Conservation (phyloP, 2,329 filamentous ascomycete species). For the Plenodomus lindquistii region DNA sequence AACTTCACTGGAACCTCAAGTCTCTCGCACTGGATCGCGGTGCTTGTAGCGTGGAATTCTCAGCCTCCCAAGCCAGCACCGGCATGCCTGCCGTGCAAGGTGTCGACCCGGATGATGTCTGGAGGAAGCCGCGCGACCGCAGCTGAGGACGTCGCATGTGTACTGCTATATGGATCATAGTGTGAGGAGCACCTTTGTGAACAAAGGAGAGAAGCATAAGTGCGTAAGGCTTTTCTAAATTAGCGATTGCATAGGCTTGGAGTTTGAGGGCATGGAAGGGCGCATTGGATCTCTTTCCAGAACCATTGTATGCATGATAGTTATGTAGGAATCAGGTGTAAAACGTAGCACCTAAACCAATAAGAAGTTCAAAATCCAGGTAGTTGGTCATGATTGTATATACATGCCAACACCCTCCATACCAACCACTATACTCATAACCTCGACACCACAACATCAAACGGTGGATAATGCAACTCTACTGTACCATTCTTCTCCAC, state of each 20-base stretch:
- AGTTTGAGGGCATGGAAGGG: neutral
- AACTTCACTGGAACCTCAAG: slow-evolving; percentile 41
- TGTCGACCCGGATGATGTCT: slow-evolving; percentile 28
- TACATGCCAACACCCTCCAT: neutral
- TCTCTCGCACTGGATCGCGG: slow-evolving; percentile 37
- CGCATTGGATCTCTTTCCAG: neutral
- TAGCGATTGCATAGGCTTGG: slow-evolving; percentile 15
- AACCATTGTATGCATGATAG: neutral
- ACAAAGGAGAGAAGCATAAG: neutral
- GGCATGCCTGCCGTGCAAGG: slow-evolving; percentile 10
- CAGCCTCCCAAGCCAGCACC: slow-evolving; percentile 16
- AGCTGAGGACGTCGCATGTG: neutral
- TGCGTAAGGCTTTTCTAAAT: slow-evolving; percentile 1
- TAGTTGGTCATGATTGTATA: too few relatives aligned
- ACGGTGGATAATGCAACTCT: slow-evolving; percentile 36
- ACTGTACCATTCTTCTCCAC: slow-evolving; percentile 22
- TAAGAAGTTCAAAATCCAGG: too few relatives aligned
- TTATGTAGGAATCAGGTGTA: neutral
- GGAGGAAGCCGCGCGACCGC: slow-evolving; percentile 25
- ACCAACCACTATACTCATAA: neutral
- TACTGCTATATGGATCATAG: neutral
- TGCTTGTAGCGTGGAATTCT: slow-evolving; percentile 39
- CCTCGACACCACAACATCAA: slow-evolving; percentile 26
- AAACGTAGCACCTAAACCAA: neutral
- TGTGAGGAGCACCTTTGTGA: neutral